A percentile compares a stretch with the other conserved stretches of the same genome.
Conservation (phyloP, 495 filamentous ascomycete genomes). For the Neurospora terricola region DNA sequence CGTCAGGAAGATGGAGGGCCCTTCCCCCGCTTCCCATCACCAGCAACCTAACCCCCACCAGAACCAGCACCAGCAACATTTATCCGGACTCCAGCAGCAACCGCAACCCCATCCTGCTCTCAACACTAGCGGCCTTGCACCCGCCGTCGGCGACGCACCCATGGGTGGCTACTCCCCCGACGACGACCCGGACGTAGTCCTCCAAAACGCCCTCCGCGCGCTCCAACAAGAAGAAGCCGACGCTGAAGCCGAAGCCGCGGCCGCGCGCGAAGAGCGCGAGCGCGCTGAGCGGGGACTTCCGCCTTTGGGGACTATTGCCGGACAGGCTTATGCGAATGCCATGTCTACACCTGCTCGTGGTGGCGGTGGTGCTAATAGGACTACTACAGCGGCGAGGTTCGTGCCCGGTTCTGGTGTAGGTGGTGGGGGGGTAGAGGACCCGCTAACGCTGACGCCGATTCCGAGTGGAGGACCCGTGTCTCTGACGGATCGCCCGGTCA, state of each 20-base stretch:
- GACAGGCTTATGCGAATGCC: constrained; percentile 21
- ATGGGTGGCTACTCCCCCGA: constrained; percentile 16
- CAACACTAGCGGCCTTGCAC: not conserved
- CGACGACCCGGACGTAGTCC: constrained; percentile 40
- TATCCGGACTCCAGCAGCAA: not conserved
- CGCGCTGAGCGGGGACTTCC: constrained; percentile 33
- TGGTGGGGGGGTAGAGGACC: constrained; percentile 26
- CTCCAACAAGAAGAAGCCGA: constrained; percentile 41
- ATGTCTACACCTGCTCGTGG: constrained; percentile 12
- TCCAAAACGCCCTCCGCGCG: constrained; percentile 38
- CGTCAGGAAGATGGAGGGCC: constrained; percentile 31
- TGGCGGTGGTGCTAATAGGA: not conserved
- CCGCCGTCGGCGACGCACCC: constrained; percentile 8
- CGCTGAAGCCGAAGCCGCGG: constrained; percentile 36
- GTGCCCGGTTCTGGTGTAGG: too few relatives aligned
- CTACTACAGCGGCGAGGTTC: constrained; percentile 13
- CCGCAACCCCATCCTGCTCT: not conserved
- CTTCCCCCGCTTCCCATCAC: constrained; percentile 1
- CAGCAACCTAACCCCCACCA: constrained; percentile 13
- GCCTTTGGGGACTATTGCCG: constrained; percentile 19
- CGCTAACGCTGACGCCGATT: constrained; percentile 39
- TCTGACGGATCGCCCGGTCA: constrained; percentile 36
- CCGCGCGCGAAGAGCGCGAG: constrained; percentile 33
- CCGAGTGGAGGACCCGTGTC: constrained; percentile 32
- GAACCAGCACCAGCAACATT: constrained; percentile 6